phyloP scores from a whole-genome alignment of 176 grass and related monocot species.

The Canna indica region DNA sequence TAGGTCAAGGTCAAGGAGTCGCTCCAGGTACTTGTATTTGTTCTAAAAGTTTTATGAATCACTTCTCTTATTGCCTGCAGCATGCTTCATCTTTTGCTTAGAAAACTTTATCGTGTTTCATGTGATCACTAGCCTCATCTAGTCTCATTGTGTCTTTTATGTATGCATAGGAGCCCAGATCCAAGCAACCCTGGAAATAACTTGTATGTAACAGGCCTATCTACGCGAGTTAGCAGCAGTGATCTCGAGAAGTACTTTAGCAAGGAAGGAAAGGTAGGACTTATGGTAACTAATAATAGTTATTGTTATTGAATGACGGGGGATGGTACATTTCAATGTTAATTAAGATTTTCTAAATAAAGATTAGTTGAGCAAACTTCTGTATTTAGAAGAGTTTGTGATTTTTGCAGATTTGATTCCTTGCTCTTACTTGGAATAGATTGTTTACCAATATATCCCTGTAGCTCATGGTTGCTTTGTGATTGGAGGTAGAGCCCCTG shows the following conservation, averaged over 20 bases:
- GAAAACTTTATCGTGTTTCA: no score
- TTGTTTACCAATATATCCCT: not conserved
- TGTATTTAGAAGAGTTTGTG: not conserved
- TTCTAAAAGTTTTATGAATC: not conserved
- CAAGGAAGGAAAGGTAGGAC: slow-evolving; percentile 74
- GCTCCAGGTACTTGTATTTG: slow-evolving; percentile 52
- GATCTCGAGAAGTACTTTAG: slow-evolving; percentile 84
- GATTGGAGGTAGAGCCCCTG: no score
- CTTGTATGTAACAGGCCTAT: slow-evolving; percentile 92
- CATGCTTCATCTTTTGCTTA: no score
- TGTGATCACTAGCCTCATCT: no score
- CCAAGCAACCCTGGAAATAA: slow-evolving; percentile 84
- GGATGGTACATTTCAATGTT: not conserved
- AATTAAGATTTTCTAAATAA: not conserved
- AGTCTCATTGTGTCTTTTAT: slow-evolving; percentile 7
- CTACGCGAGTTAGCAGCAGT: slow-evolving; percentile 48
- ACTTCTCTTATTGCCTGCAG: no score
- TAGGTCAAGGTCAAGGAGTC: slow-evolving; percentile 69
- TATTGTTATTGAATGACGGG: slow-evolving; percentile 5
- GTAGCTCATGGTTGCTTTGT: not conserved
- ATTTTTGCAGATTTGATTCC: not conserved
- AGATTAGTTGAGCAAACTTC: not conserved
- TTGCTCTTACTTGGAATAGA: not conserved
- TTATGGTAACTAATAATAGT: not conserved
- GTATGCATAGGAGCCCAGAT: slow-evolving; percentile 34